Percentiles rank a stretch among this genome's conserved stretches.
Conservation (phyloP, 345 rosid species). For the Corchorus olitorius region DNA sequence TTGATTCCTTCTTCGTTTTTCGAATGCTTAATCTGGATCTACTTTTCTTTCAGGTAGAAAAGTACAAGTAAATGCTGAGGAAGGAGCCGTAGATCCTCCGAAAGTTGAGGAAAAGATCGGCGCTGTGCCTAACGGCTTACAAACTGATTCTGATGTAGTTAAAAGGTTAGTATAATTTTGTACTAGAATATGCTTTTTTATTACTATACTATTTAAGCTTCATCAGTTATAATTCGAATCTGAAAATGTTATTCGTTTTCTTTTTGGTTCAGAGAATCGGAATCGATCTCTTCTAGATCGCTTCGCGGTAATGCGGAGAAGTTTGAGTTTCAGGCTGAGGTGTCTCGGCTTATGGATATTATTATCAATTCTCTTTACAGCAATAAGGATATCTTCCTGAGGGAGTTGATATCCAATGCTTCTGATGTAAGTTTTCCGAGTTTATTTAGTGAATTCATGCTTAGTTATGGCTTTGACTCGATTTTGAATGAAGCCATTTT, state of each 20-base stretch:
- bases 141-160: slow-evolving; percentile 96
- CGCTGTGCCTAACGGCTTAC: slow-evolving; percentile 79
- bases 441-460: not conserved
- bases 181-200: not conserved
- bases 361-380: slow-evolving; percentile 96
- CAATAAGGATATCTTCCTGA: slow-evolving; percentile 94
- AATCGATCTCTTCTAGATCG: slow-evolving; percentile 85
- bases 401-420: slow-evolving; percentile 97
- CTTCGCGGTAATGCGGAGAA: slow-evolving; percentile 88
- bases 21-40: slow-evolving; percentile 30
- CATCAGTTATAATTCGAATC: not conserved
- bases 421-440: slow-evolving; percentile 70
- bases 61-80: slow-evolving; percentile 78
- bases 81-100: slow-evolving; percentile 71
- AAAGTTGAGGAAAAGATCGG: slow-evolving; percentile 94
- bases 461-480: not conserved
- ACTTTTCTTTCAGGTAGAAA: slow-evolving; percentile 56
- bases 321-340: slow-evolving; percentile 99
- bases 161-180: slow-evolving; percentile 53
- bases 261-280: slow-evolving; percentile 69
- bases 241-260: not conserved
- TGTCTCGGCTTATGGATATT: slow-evolving; percentile 98
- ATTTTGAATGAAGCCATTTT: slow-evolving; percentile 14
- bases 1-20: not conserved
- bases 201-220: not conserved